phyloP scores from a whole-genome alignment of 1,284 basidiomycete species.

The Hymenochaete sp. region DNA sequence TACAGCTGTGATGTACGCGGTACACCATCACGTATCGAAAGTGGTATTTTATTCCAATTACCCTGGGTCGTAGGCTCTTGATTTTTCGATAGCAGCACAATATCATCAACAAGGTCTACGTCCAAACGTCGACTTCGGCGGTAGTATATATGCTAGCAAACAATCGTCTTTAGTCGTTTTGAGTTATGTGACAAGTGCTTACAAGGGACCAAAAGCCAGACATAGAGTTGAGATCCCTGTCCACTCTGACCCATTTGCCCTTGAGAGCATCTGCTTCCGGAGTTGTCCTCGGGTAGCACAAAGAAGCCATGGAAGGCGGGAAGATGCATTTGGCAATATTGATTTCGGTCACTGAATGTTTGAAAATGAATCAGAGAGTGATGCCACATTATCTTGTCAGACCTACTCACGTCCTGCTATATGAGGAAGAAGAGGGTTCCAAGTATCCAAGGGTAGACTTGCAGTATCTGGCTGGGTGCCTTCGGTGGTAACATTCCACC shows the following conservation, averaged over 20 bases:
- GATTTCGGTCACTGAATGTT: slow-evolving; percentile 65
- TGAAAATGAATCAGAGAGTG: slow-evolving; percentile 19
- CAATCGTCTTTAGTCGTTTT: slow-evolving; percentile 10
- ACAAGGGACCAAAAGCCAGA: slow-evolving; percentile 57
- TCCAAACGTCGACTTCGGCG: slow-evolving; percentile 76
- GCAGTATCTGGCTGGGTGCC: slow-evolving; percentile 40
- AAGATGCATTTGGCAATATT: slow-evolving; percentile 64
- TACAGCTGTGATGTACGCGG: slow-evolving; percentile 42
- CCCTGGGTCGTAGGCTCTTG: slow-evolving; percentile 40
- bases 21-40: slow-evolving; percentile 50
- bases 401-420: slow-evolving; percentile 65
- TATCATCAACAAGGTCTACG: slow-evolving; percentile 56
- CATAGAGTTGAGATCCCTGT: slow-evolving; percentile 65
- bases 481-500: slow-evolving; percentile 56
- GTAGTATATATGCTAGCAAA: slow-evolving; percentile 64
- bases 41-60: slow-evolving; percentile 50
- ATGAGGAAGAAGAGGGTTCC: slow-evolving; percentile 74
- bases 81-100: slow-evolving; percentile 45
- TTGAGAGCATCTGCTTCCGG: slow-evolving; percentile 67
- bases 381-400: neutral
- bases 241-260: slow-evolving; percentile 84
- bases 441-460: slow-evolving; percentile 73
- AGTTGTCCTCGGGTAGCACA: slow-evolving; percentile 65
- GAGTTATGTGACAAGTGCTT: slow-evolving; percentile 17
- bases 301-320: slow-evolving; percentile 44